Evolutionary conservation across 129 eudicot genomes (phyloP), one percentile per base, ranked within the genome.

Genomic region (Heracleum sosnowskyi): DNA sequence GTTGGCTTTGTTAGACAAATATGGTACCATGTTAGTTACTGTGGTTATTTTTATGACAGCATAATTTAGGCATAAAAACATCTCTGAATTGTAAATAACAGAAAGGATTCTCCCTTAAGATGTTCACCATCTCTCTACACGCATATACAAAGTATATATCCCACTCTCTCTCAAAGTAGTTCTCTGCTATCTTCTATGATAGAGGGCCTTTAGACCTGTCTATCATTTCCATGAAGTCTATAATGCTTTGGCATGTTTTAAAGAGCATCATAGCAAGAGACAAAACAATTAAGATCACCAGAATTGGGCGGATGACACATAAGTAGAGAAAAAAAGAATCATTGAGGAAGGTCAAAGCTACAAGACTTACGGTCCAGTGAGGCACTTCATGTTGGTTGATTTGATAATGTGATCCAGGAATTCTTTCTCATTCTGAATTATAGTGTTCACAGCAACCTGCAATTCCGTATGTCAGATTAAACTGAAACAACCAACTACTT

Each of bases 331-430:
- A 62, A 2, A 60, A 28, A 62, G 13, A 26, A 51, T 37, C 40
- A 3, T 37, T 37, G 0, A 37, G 40, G 40, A 37, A 3, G 40
- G 28, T 11, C 69, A 62, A 62, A 76, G 40, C 60, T 33, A 51
- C 55, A 80, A 49, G 26, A 81, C 93, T 86, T 85, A 91, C 98
- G 78, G 85, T 39, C 96, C 91, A 84, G 98, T 89, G 39, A 94
- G 89, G 86, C 98, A 94, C 77, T 86, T 94, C 98, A 94, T 91
- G 88, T 94, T 94, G 77, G 97, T 91, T 60, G 97, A 91, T 72
- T 89, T 91, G 74, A 90, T 91, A n/a, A 94, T 90, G 73, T 91
- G 98, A 77, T 91, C 90, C 26, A 94, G 88, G 69, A 94, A 94
- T 77, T 89, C 93, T 81, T 90, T 94, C 86, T 94, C 98, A 31